Evolutionary conservation across 148 eudicot species (phyloP).

Genomic region (Amaranthus hypochondriacus): DNA sequence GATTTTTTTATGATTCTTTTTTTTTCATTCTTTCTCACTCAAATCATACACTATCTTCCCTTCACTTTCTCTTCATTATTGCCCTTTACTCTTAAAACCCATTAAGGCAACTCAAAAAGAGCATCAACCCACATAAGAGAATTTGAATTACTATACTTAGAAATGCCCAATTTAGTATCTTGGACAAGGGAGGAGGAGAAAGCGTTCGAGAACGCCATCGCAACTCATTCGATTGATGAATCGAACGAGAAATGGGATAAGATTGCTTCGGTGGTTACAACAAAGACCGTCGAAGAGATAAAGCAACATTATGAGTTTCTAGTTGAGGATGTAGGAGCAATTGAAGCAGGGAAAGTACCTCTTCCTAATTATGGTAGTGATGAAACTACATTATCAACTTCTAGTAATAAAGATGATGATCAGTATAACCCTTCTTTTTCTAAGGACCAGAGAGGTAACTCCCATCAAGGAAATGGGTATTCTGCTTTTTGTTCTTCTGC

Average conservation of each 20-base stretch:
- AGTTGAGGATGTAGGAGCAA: conserved; percentile 61
- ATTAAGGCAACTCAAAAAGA: no score
- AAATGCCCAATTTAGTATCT: no score
- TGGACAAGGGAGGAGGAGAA: no score
- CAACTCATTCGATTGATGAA: not conserved
- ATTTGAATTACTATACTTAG: no score
- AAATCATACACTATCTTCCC: no score
- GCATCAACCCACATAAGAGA: no score
- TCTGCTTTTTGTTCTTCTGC: conserved; percentile 35
- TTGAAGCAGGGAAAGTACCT: conserved; percentile 63
- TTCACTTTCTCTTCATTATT: no score
- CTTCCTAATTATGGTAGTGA: conserved; percentile 55
- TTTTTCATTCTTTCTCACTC: no score
- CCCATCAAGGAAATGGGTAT: conserved; percentile 35
- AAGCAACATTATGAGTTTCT: conserved; percentile 55
- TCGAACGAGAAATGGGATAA: conserved; percentile 48
- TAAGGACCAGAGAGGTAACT: conserved; percentile 27
- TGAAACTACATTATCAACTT: conserved; percentile 26
- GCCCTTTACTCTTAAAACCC: no score
- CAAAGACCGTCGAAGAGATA: conserved; percentile 49
- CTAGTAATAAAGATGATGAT: conserved; percentile 16
- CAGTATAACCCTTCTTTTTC: conserved; percentile 8
- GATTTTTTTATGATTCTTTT: no score
- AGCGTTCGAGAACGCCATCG: no score
- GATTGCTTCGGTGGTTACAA: conserved; percentile 55